Conservation (phyloP, 1,284 basidiomycete genomes). For the Microbotryomycetes sp. region DNA sequence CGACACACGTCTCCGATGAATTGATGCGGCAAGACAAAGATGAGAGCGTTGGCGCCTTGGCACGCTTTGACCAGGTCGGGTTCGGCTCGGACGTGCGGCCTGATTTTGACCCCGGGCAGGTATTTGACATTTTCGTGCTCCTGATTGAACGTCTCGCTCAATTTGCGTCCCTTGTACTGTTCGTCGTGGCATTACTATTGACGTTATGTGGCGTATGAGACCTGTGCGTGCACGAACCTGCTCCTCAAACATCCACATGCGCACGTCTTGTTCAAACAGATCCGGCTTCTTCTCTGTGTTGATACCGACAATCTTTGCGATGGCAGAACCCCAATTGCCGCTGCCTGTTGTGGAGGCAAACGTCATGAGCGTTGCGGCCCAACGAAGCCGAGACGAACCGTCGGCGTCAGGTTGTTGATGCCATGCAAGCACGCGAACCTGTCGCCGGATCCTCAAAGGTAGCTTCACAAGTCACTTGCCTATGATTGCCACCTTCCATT, state of each 20-base stretch:
- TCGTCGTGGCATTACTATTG: background rate
- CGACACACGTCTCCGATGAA: constrained; percentile 43
- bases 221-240: constrained; percentile 39
- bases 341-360: constrained; percentile 1
- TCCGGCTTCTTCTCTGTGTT: constrained; percentile 46
- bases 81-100: constrained; percentile 49
- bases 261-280: constrained; percentile 46
- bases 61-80: constrained; percentile 48
- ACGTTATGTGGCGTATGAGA: background rate
- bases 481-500: constrained; percentile 51
- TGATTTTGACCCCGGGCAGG: constrained; percentile 49
- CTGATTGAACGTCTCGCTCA: constrained; percentile 47
- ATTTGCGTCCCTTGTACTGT: constrained; percentile 48
- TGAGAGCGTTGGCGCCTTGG: constrained; percentile 49
- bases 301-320: constrained; percentile 51
- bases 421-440: background rate
- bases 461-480: constrained; percentile 39
- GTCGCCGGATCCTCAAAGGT: background rate
- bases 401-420: background rate
- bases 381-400: no score
- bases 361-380: no score
- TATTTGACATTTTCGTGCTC: constrained; percentile 53
- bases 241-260: constrained; percentile 51
- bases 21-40: constrained; percentile 53
- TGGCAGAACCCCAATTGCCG: constrained; percentile 49